Conservation (phyloP, 2,329 filamentous ascomycete genomes). For the Cercospora janseana region DNA sequence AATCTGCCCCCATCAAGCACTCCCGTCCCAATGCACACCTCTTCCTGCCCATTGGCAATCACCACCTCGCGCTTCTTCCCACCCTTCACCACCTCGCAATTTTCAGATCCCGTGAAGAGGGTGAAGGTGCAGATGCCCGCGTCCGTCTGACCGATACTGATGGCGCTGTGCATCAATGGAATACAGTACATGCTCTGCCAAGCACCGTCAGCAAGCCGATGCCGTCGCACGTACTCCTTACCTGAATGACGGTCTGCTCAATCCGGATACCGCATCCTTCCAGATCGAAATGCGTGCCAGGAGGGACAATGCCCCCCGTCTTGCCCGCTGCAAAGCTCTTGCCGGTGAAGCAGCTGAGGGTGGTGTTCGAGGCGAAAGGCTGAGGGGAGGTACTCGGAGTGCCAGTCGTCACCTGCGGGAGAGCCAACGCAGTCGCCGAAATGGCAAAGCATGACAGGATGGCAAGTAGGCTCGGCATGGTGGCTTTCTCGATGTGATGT, state of each 20-base stretch:
- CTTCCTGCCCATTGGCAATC: slow-evolving; percentile 19
- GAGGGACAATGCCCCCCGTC: slow-evolving; percentile 1
- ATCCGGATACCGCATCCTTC: slow-evolving; percentile 12
- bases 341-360: slow-evolving; percentile 18
- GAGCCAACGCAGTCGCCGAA: not conserved
- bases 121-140: slow-evolving; percentile 27
- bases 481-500: not conserved
- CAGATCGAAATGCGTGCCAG: not conserved
- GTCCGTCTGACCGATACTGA: slow-evolving; percentile 24
- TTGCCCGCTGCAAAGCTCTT: slow-evolving; percentile 7
- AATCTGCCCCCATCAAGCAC: slow-evolving; percentile 31
- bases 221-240: not conserved
- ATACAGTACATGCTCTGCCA: slow-evolving; percentile 17
- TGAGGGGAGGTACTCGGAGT: slow-evolving; percentile 6
- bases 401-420: slow-evolving; percentile 17
- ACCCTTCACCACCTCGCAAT: slow-evolving; percentile 21
- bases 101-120: slow-evolving; percentile 22
- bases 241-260: slow-evolving; percentile 11
- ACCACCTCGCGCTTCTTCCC: slow-evolving; percentile 16
- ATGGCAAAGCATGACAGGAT: not conserved
- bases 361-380: slow-evolving; percentile 14
- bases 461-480: not conserved
- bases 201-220: not conserved
- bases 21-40: slow-evolving; percentile 26
- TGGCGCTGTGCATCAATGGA: slow-evolving; percentile 8